Conservation (phyloP, 139 green algal genomes). For the Limnomonas spitsbergensis region DNA sequence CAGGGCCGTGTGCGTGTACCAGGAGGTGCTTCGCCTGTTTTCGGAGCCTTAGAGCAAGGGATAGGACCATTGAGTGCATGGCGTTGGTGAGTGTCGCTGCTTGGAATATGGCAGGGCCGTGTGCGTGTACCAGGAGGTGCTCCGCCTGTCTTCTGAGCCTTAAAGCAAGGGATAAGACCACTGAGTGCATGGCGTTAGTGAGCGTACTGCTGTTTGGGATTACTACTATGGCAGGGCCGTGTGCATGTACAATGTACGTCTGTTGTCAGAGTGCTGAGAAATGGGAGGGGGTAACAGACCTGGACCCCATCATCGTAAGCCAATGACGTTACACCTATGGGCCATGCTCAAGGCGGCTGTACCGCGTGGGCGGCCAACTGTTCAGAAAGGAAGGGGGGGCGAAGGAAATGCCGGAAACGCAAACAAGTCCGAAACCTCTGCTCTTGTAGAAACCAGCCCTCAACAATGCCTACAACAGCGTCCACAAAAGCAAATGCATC, state of each 20-base stretch:
- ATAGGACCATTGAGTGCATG: neutral
- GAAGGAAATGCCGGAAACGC: too few relatives aligned
- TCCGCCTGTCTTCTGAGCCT: neutral
- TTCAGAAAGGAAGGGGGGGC: too few relatives aligned
- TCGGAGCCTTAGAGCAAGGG: neutral
- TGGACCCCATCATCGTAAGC: too few relatives aligned
- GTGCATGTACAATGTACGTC: neutral
- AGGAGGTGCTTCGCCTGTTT: neutral
- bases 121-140: neutral
- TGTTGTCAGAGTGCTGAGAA: too few relatives aligned
- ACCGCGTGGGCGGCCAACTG: too few relatives aligned
- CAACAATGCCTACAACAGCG: too few relatives aligned
- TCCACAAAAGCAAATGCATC: too few relatives aligned
- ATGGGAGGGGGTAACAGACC: too few relatives aligned
- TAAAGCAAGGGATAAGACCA: neutral
- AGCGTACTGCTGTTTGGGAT: neutral
- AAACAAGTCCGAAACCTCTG: too few relatives aligned
- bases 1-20: neutral
- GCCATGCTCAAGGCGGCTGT: too few relatives aligned
- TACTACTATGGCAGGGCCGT: neutral
- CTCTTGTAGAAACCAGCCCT: too few relatives aligned
- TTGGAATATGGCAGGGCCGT: neutral
- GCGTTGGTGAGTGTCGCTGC: neutral
- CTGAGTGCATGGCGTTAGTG: neutral
- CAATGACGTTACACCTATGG: too few relatives aligned